Base-by-base conservation (phyloP, 176 grass and related monocot genomes). In the Cenchrus fungigraminus region DNA sequence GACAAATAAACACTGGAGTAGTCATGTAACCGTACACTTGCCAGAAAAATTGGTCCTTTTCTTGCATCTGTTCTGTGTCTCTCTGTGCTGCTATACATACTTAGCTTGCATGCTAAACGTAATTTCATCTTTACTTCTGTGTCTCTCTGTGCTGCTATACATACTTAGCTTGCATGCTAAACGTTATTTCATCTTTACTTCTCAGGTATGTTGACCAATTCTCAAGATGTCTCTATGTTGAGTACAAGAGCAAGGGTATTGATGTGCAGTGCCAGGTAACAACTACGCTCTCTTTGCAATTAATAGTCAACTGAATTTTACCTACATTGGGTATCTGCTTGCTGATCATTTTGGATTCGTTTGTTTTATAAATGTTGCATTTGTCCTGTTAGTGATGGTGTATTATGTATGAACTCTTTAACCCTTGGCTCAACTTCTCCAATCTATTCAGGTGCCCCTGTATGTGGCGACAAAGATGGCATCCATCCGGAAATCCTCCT, bases 221-320 rank as follows among this genome's bases (percentile, higher is more conserved):
- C 88, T 94, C 90, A 28, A 92, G 95, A 73, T 94, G 92, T 76
- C 91, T 97, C 9, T 89, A 91, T 84, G 92, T 94, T 56, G 95
- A 94, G 80, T 97, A 97, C 81, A 97, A 92, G 81, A 84, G 85
- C 88, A 97, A 90, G 88, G 95, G 95, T 50, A 97, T 97, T 68
- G 92, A 97, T 91, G 95, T 97, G 71, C 95, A 97, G 74, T 97
- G 95, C 79, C 90, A 94, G 92, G 92, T 97, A 88, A 72, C 6
- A 79, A 72, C 55, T 83, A 66, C 6, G 4, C 44, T 45, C 44
- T 45, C 44, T 45, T 45, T 45, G 6, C 44, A 45, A 45, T 46
- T 1, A 1, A 7, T 46, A 9, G 0, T 46, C 1, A 46, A 46
- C 45, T 9, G 6, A 46, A 45, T 1, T 46, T 46, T 1, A 8